phyloP scores from a whole-genome alignment of 768 basidiomycete species.

The Suillus discolor region DNA sequence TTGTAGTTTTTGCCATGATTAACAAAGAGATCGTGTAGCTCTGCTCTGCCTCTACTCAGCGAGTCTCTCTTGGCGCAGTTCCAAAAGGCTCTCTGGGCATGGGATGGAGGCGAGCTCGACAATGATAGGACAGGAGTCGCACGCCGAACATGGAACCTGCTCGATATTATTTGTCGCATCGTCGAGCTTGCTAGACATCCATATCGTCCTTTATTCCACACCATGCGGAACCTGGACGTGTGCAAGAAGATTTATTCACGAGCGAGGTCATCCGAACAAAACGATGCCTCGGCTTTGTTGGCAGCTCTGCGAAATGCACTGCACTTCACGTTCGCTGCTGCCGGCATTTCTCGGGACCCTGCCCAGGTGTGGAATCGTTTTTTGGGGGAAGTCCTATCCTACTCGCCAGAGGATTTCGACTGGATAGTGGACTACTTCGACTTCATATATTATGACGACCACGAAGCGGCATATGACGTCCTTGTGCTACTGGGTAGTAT shows the following conservation, averaged over 20 bases:
- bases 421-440: background rate
- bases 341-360: background rate
- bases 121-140: background rate
- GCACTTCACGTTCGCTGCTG: background rate
- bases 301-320: background rate
- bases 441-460: background rate
- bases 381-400: background rate
- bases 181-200: background rate
- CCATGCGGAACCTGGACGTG: background rate
- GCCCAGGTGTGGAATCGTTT: too few relatives aligned
- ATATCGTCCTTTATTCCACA: background rate
- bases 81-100: too few relatives aligned
- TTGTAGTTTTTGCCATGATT: background rate
- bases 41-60: background rate
- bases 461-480: background rate
- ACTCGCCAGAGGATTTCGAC: background rate
- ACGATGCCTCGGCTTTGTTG: background rate
- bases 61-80: too few relatives aligned
- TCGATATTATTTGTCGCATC: background rate
- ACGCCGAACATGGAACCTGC: background rate
- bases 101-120: too few relatives aligned
- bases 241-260: background rate
- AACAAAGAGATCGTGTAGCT: background rate
- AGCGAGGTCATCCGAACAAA: background rate
- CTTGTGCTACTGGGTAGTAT: background rate